Conservation (phyloP, 257 asterid species). For the Salvia rosmarinus region DNA sequence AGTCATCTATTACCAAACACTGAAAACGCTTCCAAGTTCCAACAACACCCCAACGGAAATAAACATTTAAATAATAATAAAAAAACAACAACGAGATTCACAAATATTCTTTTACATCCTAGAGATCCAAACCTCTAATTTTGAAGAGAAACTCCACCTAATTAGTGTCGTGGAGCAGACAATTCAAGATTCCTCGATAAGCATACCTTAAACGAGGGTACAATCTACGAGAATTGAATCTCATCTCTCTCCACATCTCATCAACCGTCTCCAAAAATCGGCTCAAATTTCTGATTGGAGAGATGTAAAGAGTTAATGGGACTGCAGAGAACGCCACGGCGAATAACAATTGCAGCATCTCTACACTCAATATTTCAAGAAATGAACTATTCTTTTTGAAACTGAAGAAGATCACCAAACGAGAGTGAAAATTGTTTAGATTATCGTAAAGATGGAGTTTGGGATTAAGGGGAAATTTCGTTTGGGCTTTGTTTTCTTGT, state of each 20-base stretch:
- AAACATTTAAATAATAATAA: not conserved
- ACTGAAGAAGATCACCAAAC: not conserved
- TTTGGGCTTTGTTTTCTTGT: not conserved
- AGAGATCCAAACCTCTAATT: not conserved
- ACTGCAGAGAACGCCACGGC: conserved; percentile 81
- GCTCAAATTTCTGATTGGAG: conserved; percentile 75
- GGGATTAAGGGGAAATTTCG: not conserved
- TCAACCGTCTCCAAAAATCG: conserved; percentile 60
- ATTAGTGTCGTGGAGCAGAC: conserved; percentile 44
- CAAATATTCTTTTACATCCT: not conserved
- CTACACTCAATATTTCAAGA: conserved; percentile 1
- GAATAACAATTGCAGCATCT: conserved; percentile 66
- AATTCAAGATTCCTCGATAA: conserved; percentile 65
- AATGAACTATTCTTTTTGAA: not conserved
- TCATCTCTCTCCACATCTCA: conserved; percentile 63
- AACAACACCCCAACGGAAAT: too few relatives aligned
- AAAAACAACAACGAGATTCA: not conserved
- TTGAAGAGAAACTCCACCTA: not conserved
- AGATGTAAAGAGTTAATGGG: conserved; percentile 75
- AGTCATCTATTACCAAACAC: not conserved
- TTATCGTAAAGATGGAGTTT: not conserved
- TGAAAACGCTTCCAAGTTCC: not conserved
- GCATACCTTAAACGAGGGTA: conserved; percentile 70
- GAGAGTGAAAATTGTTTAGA: not conserved
- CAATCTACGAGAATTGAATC: conserved; percentile 48